These are phyloP conservation scores for Chlamydomonas sphaeroides DNA, from an alignment of 139 green algal genomes.

Conservation along the genomic window DNA sequence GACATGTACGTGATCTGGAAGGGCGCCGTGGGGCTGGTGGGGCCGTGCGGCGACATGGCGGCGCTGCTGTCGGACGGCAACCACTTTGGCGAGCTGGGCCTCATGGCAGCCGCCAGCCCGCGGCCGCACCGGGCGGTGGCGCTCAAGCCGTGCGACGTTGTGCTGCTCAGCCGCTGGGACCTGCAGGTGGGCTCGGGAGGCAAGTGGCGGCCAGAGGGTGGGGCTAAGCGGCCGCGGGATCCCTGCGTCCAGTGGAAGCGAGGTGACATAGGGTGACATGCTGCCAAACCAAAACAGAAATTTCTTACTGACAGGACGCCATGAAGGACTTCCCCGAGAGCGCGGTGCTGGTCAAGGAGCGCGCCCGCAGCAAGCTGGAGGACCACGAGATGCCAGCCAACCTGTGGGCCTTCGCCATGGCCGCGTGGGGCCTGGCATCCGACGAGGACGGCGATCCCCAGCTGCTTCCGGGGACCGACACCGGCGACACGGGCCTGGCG, in stretches of 20 bases:
- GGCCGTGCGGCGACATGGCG: not conserved
- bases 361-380: not conserved
- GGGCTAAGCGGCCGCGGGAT: too few species aligned
- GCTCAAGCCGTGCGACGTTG: conserved; percentile 5
- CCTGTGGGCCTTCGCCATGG: too few species aligned
- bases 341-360: not conserved
- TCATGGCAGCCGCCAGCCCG: not conserved
- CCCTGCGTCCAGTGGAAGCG: too few species aligned
- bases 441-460: too few species aligned
- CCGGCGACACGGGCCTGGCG: too few species aligned
- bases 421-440: too few species aligned
- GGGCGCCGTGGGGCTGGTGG: conserved; percentile 12
- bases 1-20: conserved; percentile 25
- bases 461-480: too few species aligned
- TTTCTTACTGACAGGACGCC: not conserved
- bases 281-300: too few species aligned
- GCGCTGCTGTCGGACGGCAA: not conserved
- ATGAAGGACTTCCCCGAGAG: not conserved
- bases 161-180: conserved; percentile 22
- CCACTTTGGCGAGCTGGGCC: conserved; percentile 13
- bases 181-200: not conserved
- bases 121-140: conserved; percentile 15
- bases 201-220: too few species aligned
- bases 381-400: too few species aligned
- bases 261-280: too few species aligned